Evolutionary conservation across 2,329 filamentous ascomycete species (phyloP).

Genomic region (Graphilbum sp.): DNA sequence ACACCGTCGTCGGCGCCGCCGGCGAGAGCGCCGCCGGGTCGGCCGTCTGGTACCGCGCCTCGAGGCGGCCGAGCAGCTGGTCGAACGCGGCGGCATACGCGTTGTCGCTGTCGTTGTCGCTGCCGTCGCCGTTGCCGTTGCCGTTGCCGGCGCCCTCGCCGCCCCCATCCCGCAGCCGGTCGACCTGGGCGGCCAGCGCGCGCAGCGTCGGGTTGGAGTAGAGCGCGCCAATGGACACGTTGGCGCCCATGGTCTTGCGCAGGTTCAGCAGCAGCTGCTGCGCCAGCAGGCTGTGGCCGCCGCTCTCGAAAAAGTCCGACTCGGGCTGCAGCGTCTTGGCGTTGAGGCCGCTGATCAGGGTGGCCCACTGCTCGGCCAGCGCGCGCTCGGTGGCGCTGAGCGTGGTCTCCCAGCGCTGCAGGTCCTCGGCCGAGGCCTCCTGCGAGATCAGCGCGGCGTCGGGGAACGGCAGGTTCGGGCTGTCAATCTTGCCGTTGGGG

Average conservation of each 20-base stretch:
- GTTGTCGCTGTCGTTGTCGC: conserved; percentile 8
- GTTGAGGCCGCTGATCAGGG: conserved; percentile 49
- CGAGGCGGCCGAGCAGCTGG: conserved; percentile 25
- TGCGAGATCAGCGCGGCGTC: conserved; percentile 38
- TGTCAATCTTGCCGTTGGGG: conserved; percentile 75
- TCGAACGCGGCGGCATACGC: conserved; percentile 8
- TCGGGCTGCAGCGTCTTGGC: conserved; percentile 20
- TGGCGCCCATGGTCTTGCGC: conserved; percentile 18
- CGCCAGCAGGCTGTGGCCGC: conserved; percentile 66
- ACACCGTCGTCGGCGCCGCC: conserved; percentile 35
- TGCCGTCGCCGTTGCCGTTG: conserved; percentile 1
- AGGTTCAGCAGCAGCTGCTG: conserved; percentile 66
- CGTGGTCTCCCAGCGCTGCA: not conserved
- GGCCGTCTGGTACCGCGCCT: not conserved
- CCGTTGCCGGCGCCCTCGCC: conserved; percentile 8
- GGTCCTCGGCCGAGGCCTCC: conserved; percentile 8
- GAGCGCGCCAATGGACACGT: conserved; percentile 55
- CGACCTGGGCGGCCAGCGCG: conserved; percentile 32
- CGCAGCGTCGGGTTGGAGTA: conserved; percentile 43
- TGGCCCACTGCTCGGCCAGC: conserved; percentile 58
- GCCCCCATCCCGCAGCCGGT: conserved; percentile 9
- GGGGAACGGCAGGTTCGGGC: conserved; percentile 63
- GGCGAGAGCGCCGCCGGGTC: not conserved
- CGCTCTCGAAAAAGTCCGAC: conserved; percentile 60
- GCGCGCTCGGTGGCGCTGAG: conserved; percentile 41